Percentiles rank a stretch among this genome's conserved stretches.
These are phyloP conservation scores for Umbelopsis ramanniana DNA, from an alignment of 192 early-diverging fungal genomes.

Conservation along the genomic window DNA sequence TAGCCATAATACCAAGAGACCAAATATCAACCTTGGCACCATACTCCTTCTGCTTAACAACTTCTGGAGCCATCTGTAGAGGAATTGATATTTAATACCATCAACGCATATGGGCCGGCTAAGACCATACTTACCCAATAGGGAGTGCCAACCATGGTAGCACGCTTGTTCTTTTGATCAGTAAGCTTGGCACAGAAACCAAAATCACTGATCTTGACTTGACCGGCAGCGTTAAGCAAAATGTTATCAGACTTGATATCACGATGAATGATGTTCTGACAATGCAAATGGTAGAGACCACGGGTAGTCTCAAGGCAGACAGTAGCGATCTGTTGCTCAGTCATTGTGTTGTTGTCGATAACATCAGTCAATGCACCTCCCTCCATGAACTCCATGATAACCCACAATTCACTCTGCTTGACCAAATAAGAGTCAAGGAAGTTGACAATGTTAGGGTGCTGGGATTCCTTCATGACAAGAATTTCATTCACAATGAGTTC, in stretches of 20 bases:
- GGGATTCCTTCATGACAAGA: constrained; percentile 91
- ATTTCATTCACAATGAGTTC: constrained; percentile 94
- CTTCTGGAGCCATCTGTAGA: constrained; percentile 73
- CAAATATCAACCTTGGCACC: constrained; percentile 84
- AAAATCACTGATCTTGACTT: constrained; percentile 94
- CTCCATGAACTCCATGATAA: constrained; percentile 99
- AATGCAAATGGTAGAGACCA: constrained; percentile 82
- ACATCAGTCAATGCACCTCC: constrained; percentile 98
- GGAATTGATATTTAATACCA: not conserved
- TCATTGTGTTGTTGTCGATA: constrained; percentile 93
- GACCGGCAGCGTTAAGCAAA: constrained; percentile 75
- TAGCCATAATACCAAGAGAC: constrained; percentile 97
- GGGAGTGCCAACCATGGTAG: constrained; percentile 88
- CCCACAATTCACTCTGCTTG: constrained; percentile 88
- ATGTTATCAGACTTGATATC: constrained; percentile 94
- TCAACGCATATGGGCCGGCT: too few species aligned
- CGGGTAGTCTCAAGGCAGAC: constrained; percentile 89
- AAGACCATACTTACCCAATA: constrained; percentile 74
- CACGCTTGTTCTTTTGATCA: constrained; percentile 82
- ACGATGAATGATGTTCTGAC: constrained; percentile 84
- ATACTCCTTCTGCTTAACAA: constrained; percentile 82
- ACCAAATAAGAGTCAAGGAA: constrained; percentile 93
- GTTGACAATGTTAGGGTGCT: constrained; percentile 98
- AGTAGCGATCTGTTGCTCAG: constrained; percentile 93
- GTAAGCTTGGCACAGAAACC: constrained; percentile 94